Base-by-base conservation (phyloP, 108 stramenopile species). In the Cylindrotheca fusiformis region DNA sequence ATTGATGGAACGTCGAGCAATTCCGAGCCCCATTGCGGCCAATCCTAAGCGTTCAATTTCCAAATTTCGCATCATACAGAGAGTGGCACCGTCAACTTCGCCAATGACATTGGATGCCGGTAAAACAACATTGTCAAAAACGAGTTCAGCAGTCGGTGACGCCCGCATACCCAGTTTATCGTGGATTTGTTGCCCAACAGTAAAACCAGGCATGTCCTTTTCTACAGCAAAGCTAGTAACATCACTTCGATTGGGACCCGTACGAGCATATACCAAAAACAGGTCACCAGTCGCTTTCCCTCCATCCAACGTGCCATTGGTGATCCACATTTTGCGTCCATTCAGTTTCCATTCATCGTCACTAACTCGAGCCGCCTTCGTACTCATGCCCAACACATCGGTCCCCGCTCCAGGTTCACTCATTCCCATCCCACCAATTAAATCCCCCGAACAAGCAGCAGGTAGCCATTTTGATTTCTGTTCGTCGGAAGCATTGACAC, bases 261-360 rank as follows among this genome's bases (percentile, higher is more conserved):
- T 98, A 14, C 93, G 69, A 0, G 99, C 99, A 65, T 99, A 99
- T 0, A 98, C 97, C 19, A 99, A 78, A 57, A 93, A 98, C 20
- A 86, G 56, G 68, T 99, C 99, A 0, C 99, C 99, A 10, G 87
- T 83, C 3, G 92, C 91, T 27, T 77, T 78, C 21, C 79, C 65
- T 19, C 91, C 96, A 29, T 93, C 86, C 23, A 97, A 32, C 19
- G 95, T 96, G 8, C 99, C 99, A 76, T 99, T 99, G 20, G 99
- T 99, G 65, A 99, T 99, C 99, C 99, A 99, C 97, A 99, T 97
- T 78, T 99, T 99, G 20, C 87, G 72, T 4, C 99, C 99, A 68
- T 95, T 97, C 64, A 99, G 63, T 12, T 88, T 56, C 67, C 78
- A 99, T 29, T 33, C 59, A 52, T 79, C 68, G 29, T 66, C 60